A percentile compares a stretch with the other conserved stretches of the same genome.
phyloP scores from a whole-genome alignment of 2,329 filamentous ascomycete genomes.

The Massarina eburnea region DNA sequence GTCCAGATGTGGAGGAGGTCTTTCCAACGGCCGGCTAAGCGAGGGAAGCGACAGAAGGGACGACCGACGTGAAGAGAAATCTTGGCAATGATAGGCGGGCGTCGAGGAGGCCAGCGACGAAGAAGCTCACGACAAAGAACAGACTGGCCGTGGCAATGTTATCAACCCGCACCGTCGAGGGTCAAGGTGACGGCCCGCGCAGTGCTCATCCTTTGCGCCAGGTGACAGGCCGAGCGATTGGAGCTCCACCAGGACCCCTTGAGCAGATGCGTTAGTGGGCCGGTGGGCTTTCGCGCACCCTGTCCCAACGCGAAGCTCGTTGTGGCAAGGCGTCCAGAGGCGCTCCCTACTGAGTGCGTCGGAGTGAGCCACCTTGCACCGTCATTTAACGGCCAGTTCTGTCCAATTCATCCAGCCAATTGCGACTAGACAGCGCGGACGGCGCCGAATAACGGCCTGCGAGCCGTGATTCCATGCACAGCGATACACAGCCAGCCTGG shows the following conservation, averaged over 20 bases:
- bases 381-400: conserved; percentile 14
- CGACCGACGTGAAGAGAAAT: neutral
- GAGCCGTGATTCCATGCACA: neutral
- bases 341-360: too few species aligned
- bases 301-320: too few species aligned
- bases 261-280: too few species aligned
- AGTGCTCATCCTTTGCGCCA: too few species aligned
- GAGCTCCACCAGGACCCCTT: too few species aligned
- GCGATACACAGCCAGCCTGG: neutral
- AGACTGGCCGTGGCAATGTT: conserved; percentile 6
- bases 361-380: conserved; percentile 17
- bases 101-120: neutral
- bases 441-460: conserved; percentile 7
- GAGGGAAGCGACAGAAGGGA: conserved; percentile 5
- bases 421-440: conserved; percentile 2
- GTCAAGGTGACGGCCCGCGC: conserved; percentile 12
- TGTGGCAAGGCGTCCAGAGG: too few species aligned
- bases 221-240: too few species aligned
- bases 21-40: conserved; percentile 32
- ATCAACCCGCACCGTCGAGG: conserved; percentile 10
- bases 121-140: neutral
- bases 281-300: too few species aligned
- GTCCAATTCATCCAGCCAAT: conserved; percentile 19
- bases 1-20: conserved; percentile 23
- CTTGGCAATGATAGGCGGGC: neutral